Conservation (phyloP, 148 eudicot genomes). For the Heliosperma pusillum region DNA sequence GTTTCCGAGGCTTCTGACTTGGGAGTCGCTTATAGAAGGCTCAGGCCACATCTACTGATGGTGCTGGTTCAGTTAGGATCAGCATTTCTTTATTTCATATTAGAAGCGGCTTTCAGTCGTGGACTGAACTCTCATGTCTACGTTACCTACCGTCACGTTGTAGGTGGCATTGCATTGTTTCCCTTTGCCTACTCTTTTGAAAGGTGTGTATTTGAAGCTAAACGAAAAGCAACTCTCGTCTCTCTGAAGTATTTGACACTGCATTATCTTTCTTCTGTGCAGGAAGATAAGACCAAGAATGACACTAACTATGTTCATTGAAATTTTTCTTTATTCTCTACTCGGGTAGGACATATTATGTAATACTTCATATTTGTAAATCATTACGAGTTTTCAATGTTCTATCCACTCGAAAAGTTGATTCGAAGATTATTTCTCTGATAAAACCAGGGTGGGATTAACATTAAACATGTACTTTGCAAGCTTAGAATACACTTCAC, state of each 20-base stretch:
- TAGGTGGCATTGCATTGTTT: constrained; percentile 35
- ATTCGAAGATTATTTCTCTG: constrained; percentile 8
- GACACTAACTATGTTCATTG: constrained; percentile 33
- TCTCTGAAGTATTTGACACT: background rate
- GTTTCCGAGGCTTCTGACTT: constrained; percentile 14
- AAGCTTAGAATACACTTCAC: constrained; percentile 45
- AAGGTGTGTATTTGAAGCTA: constrained; percentile 23
- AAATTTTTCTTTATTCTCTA: constrained; percentile 41
- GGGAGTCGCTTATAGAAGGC: constrained; percentile 25
- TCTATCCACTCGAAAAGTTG: background rate
- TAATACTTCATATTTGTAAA: background rate
- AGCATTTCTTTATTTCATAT: constrained; percentile 46
- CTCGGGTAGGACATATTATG: constrained; percentile 33
- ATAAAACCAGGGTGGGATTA: constrained; percentile 42
- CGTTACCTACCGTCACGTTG: constrained; percentile 45
- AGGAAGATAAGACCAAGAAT: constrained; percentile 47
- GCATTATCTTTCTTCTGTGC: constrained; percentile 21
- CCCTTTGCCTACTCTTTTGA: constrained; percentile 47
- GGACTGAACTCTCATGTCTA: constrained; percentile 49
- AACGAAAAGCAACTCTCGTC: constrained; percentile 2
- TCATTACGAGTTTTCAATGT: background rate
- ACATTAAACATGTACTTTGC: constrained; percentile 49
- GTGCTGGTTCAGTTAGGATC: constrained; percentile 38
- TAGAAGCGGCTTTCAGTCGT: constrained; percentile 44
- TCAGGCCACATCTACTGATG: constrained; percentile 41